phyloP scores from a whole-genome alignment of 1,284 basidiomycete genomes.

The Neolentinus lepideus region DNA sequence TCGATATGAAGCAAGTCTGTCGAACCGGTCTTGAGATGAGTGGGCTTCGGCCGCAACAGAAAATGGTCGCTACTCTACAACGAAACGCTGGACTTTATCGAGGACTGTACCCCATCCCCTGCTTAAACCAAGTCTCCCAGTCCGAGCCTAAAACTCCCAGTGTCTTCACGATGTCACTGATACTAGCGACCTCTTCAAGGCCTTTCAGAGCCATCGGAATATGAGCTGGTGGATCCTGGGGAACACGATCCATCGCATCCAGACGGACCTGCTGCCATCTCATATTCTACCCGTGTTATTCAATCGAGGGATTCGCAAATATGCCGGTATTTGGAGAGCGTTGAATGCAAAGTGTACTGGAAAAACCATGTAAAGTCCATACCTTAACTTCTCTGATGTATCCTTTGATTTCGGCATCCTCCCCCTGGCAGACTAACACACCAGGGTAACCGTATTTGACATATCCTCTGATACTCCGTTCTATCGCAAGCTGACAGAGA shows the following conservation, averaged over 20 bases:
- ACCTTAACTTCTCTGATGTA: not conserved
- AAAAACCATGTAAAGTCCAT: not conserved
- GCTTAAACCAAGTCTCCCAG: not conserved
- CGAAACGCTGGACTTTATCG: not conserved
- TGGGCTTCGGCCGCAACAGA: too few relatives aligned
- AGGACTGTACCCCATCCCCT: not conserved
- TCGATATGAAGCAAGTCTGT: too few relatives aligned
- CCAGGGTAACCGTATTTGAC: not conserved
- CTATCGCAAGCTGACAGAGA: not conserved
- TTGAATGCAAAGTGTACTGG: too few relatives aligned
- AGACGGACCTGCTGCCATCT: not conserved
- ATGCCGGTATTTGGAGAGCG: not conserved
- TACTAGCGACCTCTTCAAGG: not conserved
- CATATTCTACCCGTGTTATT: not conserved
- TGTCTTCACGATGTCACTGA: not conserved
- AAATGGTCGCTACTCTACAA: not conserved
- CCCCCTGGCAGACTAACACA: not conserved
- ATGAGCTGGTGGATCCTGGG: slow-evolving; percentile 87
- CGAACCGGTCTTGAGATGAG: too few relatives aligned
- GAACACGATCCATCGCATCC: slow-evolving; percentile 25
- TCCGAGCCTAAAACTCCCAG: not conserved
- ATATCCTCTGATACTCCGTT: not conserved
- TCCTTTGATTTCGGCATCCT: not conserved
- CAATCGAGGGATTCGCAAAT: not conserved
- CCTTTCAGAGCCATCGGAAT: slow-evolving; percentile 28